Base-by-base conservation (phyloP, 2,329 filamentous ascomycete species). In the Penicillium rolfsii region DNA sequence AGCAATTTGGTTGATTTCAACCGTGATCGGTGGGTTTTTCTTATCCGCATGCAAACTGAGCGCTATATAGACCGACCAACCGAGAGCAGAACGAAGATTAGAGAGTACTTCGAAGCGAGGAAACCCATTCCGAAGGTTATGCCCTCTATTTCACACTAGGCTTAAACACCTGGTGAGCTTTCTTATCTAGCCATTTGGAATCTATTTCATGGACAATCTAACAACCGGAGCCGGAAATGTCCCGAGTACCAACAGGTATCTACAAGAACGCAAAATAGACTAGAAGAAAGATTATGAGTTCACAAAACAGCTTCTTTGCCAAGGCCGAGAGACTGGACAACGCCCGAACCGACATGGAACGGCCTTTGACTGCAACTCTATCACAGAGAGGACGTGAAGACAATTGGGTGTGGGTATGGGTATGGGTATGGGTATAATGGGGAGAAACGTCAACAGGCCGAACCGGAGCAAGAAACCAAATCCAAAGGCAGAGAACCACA, bases 361-460 rank as follows among this genome's bases (percentile, higher is more conserved):
- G 24, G 52, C 52, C 52, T 43, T 54, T 36, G 40, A n/a, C 41
- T 52, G 22, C 8, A 59, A 56, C 33, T 64, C 62, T 64, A 62
- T 60, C 22, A 45, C 35, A 28, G 46, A 61, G 48, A 38, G 6
- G 38, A 33, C 24, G n/a, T 41, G 33, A 48, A 22, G 30, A 46
- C 49, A 40, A 45, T 40, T 11, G 50, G 30, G 30, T 33, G 11
- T 2, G 7, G 30, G 30, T 33, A 33, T 2, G 7, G 30, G 30
- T 33, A 33, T 2, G 7, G 30, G 26, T 41, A 59, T 49, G 60
- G 60, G 60, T 59, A 64, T 59, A 59, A 53, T 36, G 38, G 41
- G 38, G 38, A 36, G 6, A 38, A 55, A 55, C 22, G 33, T 52
- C 59, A 19, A 59, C 41, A 52, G 28, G 45, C 40, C 41, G 43